Evolutionary conservation across 192 early-diverging fungal genomes (phyloP), one percentile per base, ranked within the genome.

Genomic region (Gigaspora rosea): DNA sequence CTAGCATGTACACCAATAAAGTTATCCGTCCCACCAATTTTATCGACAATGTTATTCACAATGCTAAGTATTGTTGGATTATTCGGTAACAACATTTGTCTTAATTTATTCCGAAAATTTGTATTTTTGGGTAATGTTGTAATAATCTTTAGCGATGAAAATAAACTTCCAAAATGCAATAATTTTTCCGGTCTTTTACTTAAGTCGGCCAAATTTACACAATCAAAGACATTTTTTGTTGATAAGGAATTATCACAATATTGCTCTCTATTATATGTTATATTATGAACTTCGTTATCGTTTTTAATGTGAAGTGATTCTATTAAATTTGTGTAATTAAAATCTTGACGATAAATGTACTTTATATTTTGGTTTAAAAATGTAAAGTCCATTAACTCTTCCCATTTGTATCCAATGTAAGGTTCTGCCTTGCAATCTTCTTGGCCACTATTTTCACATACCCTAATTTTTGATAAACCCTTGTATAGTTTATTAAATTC

Each of bases 151-250:
- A 80, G 80, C 10, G 78, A 81, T 1, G 83, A 86, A 79, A 86
- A 90, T 13, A 90, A 58, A 2, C 87, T 88, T 5, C 83, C 83
- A 80, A 90, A 85, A 54, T 90, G 87, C 22, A 90, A 59, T 13
- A 90, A 77, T 13, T 78, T 73, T 36, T 83, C 70, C 11, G 65
- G 49, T 8, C 80, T 77, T 0, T 80, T 78, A 41, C 68, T 61
- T 16, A 90, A 70, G 0, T 80, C 80, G 13, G 73, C 13, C 3
- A 90, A 15, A 27, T 85, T 81, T 10, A 84, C 13, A 36, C 78
- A 22, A 3, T 86, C 61, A 32, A 81, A 61, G 36, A 5, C 51
- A 7, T 85, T 32, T 0, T 77, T 7, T 2, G 15, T 8, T 16
- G 18, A 49, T 13, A 48, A n/a, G 22, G 36, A n/a, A 54, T 75